Evolutionary conservation across 2,329 filamentous ascomycete genomes (phyloP), one percentile per base, ranked within the genome.

Genomic region (Phoma sp.): DNA sequence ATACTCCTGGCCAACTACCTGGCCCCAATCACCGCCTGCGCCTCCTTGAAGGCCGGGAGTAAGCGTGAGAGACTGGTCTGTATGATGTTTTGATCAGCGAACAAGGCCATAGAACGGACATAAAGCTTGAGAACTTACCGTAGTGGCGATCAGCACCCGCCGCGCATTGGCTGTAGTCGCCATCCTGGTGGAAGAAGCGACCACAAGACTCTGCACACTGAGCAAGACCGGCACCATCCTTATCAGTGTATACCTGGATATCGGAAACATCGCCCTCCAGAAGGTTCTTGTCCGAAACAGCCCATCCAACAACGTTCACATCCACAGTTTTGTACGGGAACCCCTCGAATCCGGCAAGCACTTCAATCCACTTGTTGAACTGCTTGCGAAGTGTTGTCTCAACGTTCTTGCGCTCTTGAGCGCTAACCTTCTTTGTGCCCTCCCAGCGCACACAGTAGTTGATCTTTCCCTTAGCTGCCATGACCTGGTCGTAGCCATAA

Each of bases 41-140:
- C 79, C 78, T 23, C 79, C 79, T 2, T 56, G 17, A 55, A 81
- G 71, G 7, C 78, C 78, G 20, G 77, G 76, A 0, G 78, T 80
- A 14, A 81, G 71, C 79, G 79, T 81, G 40, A 81, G 73, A 5
- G 74, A 77, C n/a, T n/a, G n/a, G n/a, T n/a, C n/a, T n/a, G n/a
- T n/a, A n/a, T n/a, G n/a, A n/a, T n/a, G n/a, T n/a, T n/a, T n/a
- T n/a, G n/a, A n/a, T n/a, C n/a, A n/a, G n/a, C n/a, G n/a, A n/a
- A n/a, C n/a, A n/a, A n/a, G n/a, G n/a, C n/a, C n/a, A n/a, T n/a
- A n/a, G n/a, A n/a, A n/a, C n/a, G n/a, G n/a, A n/a, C n/a, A n/a
- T n/a, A n/a, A n/a, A n/a, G n/a, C n/a, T n/a, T n/a, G n/a, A n/a
- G n/a, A n/a, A n/a, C 60, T 78, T 68, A 57, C 80, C 66, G 57